phyloP scores from a whole-genome alignment of 352 stramenopile genomes.

The Pythium chondricola region DNA sequence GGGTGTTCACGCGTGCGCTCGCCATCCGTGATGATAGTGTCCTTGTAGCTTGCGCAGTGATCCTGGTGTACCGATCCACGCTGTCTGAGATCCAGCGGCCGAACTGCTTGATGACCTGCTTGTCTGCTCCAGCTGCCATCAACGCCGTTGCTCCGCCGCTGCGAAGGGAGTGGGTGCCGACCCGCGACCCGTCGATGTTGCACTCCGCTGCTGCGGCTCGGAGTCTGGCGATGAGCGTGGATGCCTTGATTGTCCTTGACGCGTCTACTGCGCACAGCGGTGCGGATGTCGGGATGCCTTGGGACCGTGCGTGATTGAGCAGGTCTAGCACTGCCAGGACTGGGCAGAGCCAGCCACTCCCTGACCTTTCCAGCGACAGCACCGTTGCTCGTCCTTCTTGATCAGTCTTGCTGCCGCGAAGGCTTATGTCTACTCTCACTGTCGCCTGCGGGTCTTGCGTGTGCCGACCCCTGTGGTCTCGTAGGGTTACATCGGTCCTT shows the following conservation, averaged over 20 bases:
- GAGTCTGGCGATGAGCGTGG: neutral
- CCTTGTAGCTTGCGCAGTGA: neutral
- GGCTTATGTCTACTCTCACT: slow-evolving; percentile 2
- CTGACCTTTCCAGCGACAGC: neutral
- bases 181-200: neutral
- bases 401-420: slow-evolving; percentile 18
- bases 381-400: neutral
- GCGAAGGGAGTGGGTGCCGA: slow-evolving; percentile 7
- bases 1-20: neutral
- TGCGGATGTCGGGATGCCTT: neutral
- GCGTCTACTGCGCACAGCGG: neutral
- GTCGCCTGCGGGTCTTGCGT: neutral
- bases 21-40: neutral
- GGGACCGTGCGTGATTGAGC: neutral
- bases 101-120: slow-evolving; percentile 4
- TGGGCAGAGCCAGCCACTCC: neutral
- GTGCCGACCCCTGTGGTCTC: neutral
- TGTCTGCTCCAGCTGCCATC: slow-evolving; percentile 1
- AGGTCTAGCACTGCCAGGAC: neutral
- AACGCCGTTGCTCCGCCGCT: slow-evolving; percentile 4
- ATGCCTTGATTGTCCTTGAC: neutral
- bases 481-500: neutral
- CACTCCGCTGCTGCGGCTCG: neutral
- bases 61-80: neutral
- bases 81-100: neutral